Evolutionary conservation across 1,284 basidiomycete species (phyloP).

Genomic region (Cryptococcus floricola): DNA sequence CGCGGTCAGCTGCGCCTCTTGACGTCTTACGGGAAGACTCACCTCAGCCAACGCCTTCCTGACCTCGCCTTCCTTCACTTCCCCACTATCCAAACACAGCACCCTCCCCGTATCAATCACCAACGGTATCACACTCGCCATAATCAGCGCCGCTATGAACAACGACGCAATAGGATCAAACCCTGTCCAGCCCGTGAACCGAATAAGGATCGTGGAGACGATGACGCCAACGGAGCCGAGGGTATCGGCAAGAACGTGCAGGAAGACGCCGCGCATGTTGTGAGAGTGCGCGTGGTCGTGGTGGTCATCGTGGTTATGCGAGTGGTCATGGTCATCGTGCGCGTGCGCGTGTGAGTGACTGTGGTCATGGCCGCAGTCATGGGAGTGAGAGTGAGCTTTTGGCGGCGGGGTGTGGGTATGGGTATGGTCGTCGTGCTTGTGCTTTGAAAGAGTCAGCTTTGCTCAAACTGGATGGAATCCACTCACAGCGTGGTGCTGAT

Average conservation of each 20-base stretch:
- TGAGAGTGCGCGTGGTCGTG: conserved; percentile 70
- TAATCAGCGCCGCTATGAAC: conserved; percentile 93
- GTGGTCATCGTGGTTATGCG: conserved; percentile 42
- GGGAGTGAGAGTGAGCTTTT: conserved; percentile 24
- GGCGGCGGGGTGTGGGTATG: conserved; percentile 11
- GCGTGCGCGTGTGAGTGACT: conserved; percentile 36
- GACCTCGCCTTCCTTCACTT: conserved; percentile 63
- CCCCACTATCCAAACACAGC: conserved; percentile 76
- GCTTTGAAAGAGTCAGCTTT: background rate
- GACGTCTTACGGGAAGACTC: conserved; percentile 21
- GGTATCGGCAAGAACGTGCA: conserved; percentile 51
- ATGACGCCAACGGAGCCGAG: conserved; percentile 79
- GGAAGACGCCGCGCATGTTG: conserved; percentile 99
- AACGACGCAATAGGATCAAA: conserved; percentile 98
- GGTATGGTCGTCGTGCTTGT: background rate
- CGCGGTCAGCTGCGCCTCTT: background rate
- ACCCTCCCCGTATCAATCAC: conserved; percentile 90
- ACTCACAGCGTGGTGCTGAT: conserved; percentile 11
- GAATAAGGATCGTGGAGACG: conserved; percentile 90
- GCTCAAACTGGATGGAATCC: background rate
- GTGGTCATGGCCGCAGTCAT: conserved; percentile 53
- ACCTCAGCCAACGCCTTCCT: conserved; percentile 73
- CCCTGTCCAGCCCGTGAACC: conserved; percentile 98
- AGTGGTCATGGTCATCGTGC: conserved; percentile 56
- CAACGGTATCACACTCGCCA: conserved; percentile 89